Evolutionary conservation across 75 land plant species (phyloP).

Genomic region (Pinus albicaulis): DNA sequence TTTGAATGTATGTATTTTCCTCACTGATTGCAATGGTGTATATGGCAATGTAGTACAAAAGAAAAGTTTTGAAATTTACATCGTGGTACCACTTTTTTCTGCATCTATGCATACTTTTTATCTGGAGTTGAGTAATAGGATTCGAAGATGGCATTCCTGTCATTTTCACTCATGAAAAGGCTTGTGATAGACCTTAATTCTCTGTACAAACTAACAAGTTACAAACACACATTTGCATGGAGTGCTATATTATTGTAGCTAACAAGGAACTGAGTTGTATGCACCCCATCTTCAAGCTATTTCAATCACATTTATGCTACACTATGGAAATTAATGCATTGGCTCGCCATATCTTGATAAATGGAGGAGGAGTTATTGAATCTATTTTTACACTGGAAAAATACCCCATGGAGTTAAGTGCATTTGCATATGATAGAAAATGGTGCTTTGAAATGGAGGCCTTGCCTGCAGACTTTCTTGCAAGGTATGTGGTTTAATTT

Average conservation of each 20-base stretch:
- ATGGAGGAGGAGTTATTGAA: conserved; percentile 31
- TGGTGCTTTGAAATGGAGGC: too few species aligned
- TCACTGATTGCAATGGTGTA: neutral
- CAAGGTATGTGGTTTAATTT: too few species aligned
- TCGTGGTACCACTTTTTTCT: too few species aligned
- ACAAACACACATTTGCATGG: conserved; percentile 68
- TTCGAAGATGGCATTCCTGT: neutral
- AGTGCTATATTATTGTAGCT: conserved; percentile 76
- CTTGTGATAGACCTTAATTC: neutral
- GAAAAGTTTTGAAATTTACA: too few species aligned
- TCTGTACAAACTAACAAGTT: conserved; percentile 35
- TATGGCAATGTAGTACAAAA: too few species aligned
- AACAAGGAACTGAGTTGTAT: conserved; percentile 76
- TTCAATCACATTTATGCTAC: conserved; percentile 84
- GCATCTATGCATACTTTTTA: too few species aligned
- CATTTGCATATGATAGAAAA: too few species aligned
- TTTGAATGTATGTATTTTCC: neutral
- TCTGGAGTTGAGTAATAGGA: neutral
- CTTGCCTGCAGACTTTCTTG: too few species aligned
- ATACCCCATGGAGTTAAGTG: conserved; percentile 67
- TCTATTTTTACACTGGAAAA: conserved; percentile 76
- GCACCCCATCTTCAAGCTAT: conserved; percentile 80
- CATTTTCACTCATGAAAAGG: neutral
- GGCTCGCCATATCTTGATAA: conserved; percentile 61
- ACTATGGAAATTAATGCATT: conserved; percentile 80